Evolutionary conservation across 2,329 filamentous ascomycete genomes (phyloP).

Genomic region (Ploettnerulaceae sp.): DNA sequence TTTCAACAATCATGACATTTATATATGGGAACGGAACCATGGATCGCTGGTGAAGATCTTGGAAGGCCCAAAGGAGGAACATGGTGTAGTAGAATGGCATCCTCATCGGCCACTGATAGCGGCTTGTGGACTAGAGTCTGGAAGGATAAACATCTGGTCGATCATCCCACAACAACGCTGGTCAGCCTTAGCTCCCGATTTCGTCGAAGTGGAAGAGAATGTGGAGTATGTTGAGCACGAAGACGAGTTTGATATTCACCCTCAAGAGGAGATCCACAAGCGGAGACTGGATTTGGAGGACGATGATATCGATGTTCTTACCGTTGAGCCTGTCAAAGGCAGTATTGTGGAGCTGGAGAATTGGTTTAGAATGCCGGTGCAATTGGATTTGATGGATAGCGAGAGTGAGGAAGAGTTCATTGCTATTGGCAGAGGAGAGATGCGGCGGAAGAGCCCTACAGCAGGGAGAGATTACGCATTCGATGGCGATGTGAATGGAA

Average conservation of each 20-base stretch:
- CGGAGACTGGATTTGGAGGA: conserved; percentile 86
- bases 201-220: conserved; percentile 96
- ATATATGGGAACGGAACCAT: conserved; percentile 93
- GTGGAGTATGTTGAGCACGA: conserved; percentile 93
- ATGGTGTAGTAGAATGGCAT: conserved; percentile 97
- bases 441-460: conserved; percentile 78
- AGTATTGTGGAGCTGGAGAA: conserved; percentile 52
- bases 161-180: conserved; percentile 93
- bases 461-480: conserved; percentile 64
- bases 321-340: conserved; percentile 61
- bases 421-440: conserved; percentile 68
- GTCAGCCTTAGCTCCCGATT: conserved; percentile 95
- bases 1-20: conserved; percentile 97
- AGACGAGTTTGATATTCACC: conserved; percentile 97
- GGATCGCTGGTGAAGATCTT: conserved; percentile 95
- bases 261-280: conserved; percentile 89
- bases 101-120: conserved; percentile 81
- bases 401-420: conserved; percentile 90
- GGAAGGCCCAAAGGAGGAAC: conserved; percentile 93
- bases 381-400: conserved; percentile 89
- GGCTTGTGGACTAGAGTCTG: conserved; percentile 87
- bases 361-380: conserved; percentile 83
- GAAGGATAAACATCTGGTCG: conserved; percentile 92
- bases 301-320: conserved; percentile 86
- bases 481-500: conserved; percentile 41